phyloP scores from a whole-genome alignment of 2,329 filamentous ascomycete genomes.

The Aspergillus tamarii region DNA sequence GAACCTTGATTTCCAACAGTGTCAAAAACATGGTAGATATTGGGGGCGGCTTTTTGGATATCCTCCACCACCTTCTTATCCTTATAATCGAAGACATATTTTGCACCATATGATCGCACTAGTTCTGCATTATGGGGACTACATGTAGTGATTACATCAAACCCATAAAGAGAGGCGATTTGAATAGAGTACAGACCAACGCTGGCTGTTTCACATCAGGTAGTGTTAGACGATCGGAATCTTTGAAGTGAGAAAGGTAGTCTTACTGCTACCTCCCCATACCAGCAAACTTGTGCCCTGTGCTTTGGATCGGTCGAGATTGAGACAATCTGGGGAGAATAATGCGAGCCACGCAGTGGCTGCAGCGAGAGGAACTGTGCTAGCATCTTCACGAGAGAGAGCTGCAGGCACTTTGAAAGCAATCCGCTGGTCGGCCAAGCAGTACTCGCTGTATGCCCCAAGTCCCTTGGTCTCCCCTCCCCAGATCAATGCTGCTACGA shows the following conservation, averaged over 20 bases:
- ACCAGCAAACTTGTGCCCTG: constrained; percentile 38
- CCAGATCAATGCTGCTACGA: constrained; percentile 37
- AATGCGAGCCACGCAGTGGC: constrained; percentile 46
- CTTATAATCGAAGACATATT: constrained; percentile 46
- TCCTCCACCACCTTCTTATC: constrained; percentile 39
- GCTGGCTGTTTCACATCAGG: constrained; percentile 31
- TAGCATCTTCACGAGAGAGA: constrained; percentile 36
- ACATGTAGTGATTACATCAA: constrained; percentile 43
- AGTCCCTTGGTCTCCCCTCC: constrained; percentile 30
- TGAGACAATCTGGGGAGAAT: constrained; percentile 43
- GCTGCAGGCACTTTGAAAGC: constrained; percentile 43
- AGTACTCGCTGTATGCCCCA: constrained; percentile 46
- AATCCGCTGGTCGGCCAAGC: constrained; percentile 45
- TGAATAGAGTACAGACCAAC: constrained; percentile 45
- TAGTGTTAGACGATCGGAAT: not conserved
- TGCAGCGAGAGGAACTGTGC: constrained; percentile 45
- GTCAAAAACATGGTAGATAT: constrained; percentile 46
- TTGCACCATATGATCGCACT: constrained; percentile 38
- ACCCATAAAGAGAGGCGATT: constrained; percentile 34
- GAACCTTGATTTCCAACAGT: constrained; percentile 46
- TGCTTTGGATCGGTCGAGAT: constrained; percentile 30
- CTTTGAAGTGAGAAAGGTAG: not conserved
- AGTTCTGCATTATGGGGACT: constrained; percentile 37
- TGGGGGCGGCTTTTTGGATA: constrained; percentile 37
- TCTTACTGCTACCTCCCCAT: constrained; percentile 51